Evolutionary conservation across 768 basidiomycete genomes (phyloP).

Genomic region (Macrocybe gigantea): DNA sequence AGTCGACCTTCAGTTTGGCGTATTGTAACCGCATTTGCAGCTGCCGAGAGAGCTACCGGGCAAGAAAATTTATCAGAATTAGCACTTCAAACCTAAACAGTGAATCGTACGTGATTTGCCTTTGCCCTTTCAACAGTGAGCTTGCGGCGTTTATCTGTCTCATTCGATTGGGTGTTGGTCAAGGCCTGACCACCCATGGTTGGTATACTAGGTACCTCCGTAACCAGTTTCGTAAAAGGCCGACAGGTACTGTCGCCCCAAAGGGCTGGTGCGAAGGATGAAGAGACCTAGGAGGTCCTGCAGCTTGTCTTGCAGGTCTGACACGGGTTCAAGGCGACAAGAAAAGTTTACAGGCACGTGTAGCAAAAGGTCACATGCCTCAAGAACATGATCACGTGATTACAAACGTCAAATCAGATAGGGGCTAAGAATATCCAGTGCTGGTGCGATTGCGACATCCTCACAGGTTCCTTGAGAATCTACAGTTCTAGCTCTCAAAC

Average conservation of each 20-base stretch:
- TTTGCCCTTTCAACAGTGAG: slow-evolving; percentile 50
- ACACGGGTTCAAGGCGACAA: slow-evolving; percentile 8
- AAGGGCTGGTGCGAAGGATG: not conserved
- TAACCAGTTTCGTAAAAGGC: not conserved
- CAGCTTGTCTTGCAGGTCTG: not conserved
- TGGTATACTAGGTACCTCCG: not conserved
- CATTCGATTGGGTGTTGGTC: slow-evolving; percentile 21
- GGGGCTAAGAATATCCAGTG: not conserved
- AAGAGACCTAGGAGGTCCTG: too few relatives aligned
- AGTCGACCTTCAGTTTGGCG: slow-evolving; percentile 72
- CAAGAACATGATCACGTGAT: slow-evolving; percentile 11
- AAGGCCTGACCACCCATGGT: slow-evolving; percentile 28
- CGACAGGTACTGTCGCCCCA: not conserved
- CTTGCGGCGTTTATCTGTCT: slow-evolving; percentile 40
- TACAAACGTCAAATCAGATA: not conserved
- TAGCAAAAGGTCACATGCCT: slow-evolving; percentile 13
- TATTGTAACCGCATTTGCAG: slow-evolving; percentile 72
- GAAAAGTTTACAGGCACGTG: slow-evolving; percentile 16
- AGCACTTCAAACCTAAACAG: not conserved
- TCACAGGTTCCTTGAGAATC: not conserved
- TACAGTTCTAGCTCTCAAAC: slow-evolving; percentile 4
- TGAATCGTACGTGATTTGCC: slow-evolving; percentile 45
- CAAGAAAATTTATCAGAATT: not conserved
- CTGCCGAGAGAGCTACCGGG: slow-evolving; percentile 57
- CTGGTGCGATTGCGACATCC: not conserved